Evolutionary conservation across 495 filamentous ascomycete genomes (phyloP), one percentile per base, ranked within the genome.

Genomic region (Jackrogersella multiformis): DNA sequence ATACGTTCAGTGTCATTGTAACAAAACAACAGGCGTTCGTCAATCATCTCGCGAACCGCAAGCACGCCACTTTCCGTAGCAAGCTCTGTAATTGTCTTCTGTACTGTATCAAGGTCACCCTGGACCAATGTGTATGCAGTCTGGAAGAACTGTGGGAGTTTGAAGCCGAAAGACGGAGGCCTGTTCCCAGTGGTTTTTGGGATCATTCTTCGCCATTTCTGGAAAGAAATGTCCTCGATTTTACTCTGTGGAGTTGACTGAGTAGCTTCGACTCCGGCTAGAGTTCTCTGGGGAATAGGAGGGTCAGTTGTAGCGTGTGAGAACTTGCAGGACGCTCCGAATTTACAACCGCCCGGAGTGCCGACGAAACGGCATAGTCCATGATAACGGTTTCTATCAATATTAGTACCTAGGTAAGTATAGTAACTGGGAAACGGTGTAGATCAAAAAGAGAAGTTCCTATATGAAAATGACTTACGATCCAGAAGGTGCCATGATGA

Each of bases 121-220:
- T 58, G 42, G 30, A 61, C 61, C 1, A 70, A 35, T 13, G 20
- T 9, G 28, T 65, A 44, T 7, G 49, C 67, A 12, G 20, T 12
- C 30, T 70, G 61, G 16, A 70, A 62, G 52, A 66, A 56, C 21
- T 63, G 41, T 0, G 60, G 26, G 4, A 63, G 38, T n/a, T 32
- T 63, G 20, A 10, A 5, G 1, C 41, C 41, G 16, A 45, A 54
- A 23, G 36, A 16, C 18, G 38, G 26, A 7, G 36, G 21, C 5
- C 46, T 28, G 6, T 4, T 12, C 9, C 5, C 34, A 4, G 32
- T 49, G 5, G 39, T 15, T 39, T 5, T 38, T 2, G 60, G 34
- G 15, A 63, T 48, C 2, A 56, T 13, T 39, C 51, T 18, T 28
- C 41, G 51, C 60, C 60, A 63, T 48, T 20, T 48, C n/a, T 39